Base-by-base conservation (phyloP, 164 flowering plant genomes). In the Houttuynia cordata region DNA sequence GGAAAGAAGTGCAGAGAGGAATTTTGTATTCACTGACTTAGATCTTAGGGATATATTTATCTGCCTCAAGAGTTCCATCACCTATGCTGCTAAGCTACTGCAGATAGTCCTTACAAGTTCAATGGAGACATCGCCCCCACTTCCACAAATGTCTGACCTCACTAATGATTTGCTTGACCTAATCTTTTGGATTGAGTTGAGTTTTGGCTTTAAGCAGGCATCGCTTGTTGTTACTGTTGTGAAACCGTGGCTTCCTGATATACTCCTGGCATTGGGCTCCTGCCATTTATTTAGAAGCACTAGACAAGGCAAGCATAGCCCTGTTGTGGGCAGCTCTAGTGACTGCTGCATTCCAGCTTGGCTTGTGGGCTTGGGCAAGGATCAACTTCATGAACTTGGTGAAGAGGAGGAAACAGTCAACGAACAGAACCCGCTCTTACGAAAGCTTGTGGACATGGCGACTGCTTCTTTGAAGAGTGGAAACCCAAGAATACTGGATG, bases 191-290 rank as follows among this genome's bases (percentile, higher is more conserved):
- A 61, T 73, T 53, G 99, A 94, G 67, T 64, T 69, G 57, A 59
- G 69, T 63, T 53, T 84, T 57, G 93, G 93, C 18, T 77, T 85
- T 8, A 72, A 65, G 67, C 72, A 76, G 63, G 83, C 90, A 20
- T 60, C 73, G 47, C 75, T 71, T 25, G 64, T 94, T 57, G 60
- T 80, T 54, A 37, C 78, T 57, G 72, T 73, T 42, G 70, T 73
- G 13, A 84, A 81, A 73, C 80, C 81, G 61, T 94, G 99, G 99
- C 62, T 91, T 45, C 91, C 96, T 59, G 99, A 94, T 75, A 55
- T 94, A 68, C 65, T 85, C 51, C 66, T 91, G 50, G 96, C 87
- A 51, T 62, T 94, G 70, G 89, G 83, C 58, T 81, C 77, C 24
- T 1, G 45, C 42, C 24, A 56, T 34, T 21, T 63, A 20, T 42